phyloP scores from a whole-genome alignment of 176 grass and related monocot genomes.

The Ensete glaucum region DNA sequence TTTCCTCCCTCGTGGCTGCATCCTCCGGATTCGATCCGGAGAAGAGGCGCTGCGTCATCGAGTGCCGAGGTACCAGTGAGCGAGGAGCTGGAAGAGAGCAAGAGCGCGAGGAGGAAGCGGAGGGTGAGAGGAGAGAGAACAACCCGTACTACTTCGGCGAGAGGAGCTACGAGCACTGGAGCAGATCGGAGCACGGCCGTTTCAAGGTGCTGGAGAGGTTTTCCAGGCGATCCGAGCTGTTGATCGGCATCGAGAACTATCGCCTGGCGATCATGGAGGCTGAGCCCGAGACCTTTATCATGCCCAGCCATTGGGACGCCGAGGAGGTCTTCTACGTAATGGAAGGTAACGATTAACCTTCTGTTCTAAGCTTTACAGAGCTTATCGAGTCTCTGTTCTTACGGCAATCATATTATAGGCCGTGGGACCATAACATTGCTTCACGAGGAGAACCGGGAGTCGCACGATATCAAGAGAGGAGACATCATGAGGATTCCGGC shows the following conservation, averaged over 20 bases:
- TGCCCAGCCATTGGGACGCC: constrained; percentile 64
- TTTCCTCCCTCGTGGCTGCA: background rate
- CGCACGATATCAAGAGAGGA: constrained; percentile 49
- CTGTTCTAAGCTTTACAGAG: background rate
- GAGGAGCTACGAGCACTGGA: constrained; percentile 30
- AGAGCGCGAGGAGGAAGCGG: background rate
- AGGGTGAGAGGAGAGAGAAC: background rate
- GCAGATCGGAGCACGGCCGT: constrained; percentile 30
- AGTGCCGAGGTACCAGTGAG: background rate
- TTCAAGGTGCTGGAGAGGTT: constrained; percentile 52
- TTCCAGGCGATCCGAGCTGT: constrained; percentile 24
- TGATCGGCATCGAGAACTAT: constrained; percentile 40
- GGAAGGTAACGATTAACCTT: constrained; percentile 13
- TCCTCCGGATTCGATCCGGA: background rate
- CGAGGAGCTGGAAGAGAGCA: too few relatives aligned
- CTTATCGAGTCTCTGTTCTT: background rate
- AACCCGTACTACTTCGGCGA: background rate
- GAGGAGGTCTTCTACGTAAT: constrained; percentile 60
- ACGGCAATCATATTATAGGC: constrained; percentile 7
- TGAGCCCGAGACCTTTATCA: constrained; percentile 45
- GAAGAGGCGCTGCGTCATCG: background rate
- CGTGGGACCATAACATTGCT: constrained; percentile 45
- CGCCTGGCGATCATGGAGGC: constrained; percentile 49
- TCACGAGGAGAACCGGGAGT: constrained; percentile 27
- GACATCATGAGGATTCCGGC: constrained; percentile 58